These are phyloP conservation scores for Cardamine chenopodiifolia DNA, from an alignment of 345 rosid species.

Conservation along the genomic window DNA sequence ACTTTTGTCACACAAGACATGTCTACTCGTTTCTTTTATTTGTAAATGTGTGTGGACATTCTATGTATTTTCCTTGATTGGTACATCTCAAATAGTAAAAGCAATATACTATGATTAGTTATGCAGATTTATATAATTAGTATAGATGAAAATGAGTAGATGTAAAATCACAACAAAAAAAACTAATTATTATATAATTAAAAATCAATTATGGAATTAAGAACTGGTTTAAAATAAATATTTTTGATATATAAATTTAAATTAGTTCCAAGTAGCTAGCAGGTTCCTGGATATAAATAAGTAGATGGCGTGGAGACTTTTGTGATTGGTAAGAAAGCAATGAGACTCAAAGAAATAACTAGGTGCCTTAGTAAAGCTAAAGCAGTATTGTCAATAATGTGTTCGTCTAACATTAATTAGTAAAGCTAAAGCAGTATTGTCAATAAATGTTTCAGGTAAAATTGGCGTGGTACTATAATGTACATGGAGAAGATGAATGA, in stretches of 20 bases:
- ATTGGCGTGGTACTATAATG: not conserved
- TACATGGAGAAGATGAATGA: not conserved
- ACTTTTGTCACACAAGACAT: slow-evolving; percentile 31
- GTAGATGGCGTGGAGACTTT: not conserved
- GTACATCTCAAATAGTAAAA: not conserved
- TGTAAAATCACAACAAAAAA: not conserved
- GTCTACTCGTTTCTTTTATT: slow-evolving; percentile 31
- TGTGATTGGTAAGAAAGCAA: not conserved
- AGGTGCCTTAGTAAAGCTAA: not conserved
- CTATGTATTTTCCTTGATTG: not conserved
- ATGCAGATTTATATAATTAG: not conserved
- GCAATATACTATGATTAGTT: not conserved
- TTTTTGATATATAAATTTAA: too few relatives aligned
- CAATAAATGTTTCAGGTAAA: not conserved
- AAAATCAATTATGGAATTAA: not conserved
- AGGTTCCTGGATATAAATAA: not conserved
- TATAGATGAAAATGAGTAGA: not conserved
- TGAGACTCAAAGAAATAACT: not conserved
- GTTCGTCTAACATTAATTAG: not conserved
- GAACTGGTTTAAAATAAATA: not conserved
- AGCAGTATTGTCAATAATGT: not conserved
- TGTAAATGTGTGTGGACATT: slow-evolving; percentile 4
- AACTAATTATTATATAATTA: too few relatives aligned
- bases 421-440: not conserved
- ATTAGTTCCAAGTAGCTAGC: not conserved